Evolutionary conservation across 1,284 basidiomycete genomes (phyloP), one percentile per base, ranked within the genome.

Genomic region (Exobasidium cylindrosporum): DNA sequence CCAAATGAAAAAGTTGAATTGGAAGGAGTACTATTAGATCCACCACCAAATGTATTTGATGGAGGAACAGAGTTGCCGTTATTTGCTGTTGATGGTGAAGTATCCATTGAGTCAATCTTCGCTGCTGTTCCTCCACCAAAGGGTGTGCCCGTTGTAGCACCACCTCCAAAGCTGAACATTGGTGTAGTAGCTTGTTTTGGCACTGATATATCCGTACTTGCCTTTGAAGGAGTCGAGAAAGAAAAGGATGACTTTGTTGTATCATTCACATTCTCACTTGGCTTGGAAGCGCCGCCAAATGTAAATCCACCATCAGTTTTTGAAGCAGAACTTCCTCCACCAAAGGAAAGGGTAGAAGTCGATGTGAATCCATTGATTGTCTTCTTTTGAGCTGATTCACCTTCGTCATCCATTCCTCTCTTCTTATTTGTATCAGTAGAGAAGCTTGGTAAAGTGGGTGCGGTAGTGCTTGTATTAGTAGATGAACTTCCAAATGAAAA

Each of bases 211-310:
- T 40, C 35, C 17, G 35, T 40, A 7, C 10, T 40, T 17, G 35
- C 7, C 17, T 40, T 17, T 7, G 35, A 10, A 40, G 2, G 46
- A 30, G 4, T 40, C 21, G 23, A 26, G 21, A 49, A 43, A 28
- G 61, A 62, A 5, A 30, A 46, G 7, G 35, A 31, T 0, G 49
- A 28, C 21, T 57, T 53, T 30, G 66, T n/a, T n/a, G 62, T 54
- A 26, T 64, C 64, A 23, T 64, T 66, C 31, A 45, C 66, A 57
- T 64, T 63, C 0, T 60, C 54, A 13, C 46, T 23, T 3, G 49
- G 26, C 7, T 50, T 52, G 7, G 66, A 40, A 17, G 54, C 26
- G 35, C 17, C 17, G 35, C 35, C 35, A 17, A 7, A 10, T 40
- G 10, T 17, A 17, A 40, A 40, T 40, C 35, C 35, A 17, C 35